phyloP scores from a whole-genome alignment of 2,329 filamentous ascomycete species.

The Sclerotiophoma versabilis region DNA sequence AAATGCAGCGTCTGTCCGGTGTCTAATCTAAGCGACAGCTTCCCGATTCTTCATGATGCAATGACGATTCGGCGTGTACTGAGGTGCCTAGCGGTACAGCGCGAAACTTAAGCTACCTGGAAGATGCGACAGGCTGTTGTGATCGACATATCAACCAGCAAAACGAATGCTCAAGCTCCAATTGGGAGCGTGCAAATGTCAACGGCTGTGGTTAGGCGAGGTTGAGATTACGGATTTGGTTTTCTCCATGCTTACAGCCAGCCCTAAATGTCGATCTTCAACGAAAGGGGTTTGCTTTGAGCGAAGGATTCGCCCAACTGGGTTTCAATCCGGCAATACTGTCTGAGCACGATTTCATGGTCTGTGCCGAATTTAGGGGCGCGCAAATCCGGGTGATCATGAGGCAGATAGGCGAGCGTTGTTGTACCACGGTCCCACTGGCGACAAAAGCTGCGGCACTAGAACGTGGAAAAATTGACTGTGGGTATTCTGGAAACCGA shows the following conservation, averaged over 20 bases:
- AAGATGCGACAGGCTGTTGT: constrained; percentile 10
- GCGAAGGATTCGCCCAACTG: constrained; percentile 20
- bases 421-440: constrained; percentile 6
- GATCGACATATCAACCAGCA: constrained; percentile 20
- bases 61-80: background rate
- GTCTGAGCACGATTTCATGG: constrained; percentile 9
- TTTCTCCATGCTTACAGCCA: constrained; percentile 27
- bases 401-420: constrained; percentile 3
- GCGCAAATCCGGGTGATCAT: constrained; percentile 5
- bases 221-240: constrained; percentile 23
- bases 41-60: constrained; percentile 5
- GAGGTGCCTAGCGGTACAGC: background rate
- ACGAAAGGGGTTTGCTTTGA: constrained; percentile 19
- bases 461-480: background rate
- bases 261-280: constrained; percentile 27
- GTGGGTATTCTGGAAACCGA: constrained; percentile 14
- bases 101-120: constrained; percentile 19
- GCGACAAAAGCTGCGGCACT: constrained; percentile 1
- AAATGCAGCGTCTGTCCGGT: background rate
- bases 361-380: constrained; percentile 16
- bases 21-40: background rate
- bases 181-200: constrained; percentile 26
- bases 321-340: constrained; percentile 12
- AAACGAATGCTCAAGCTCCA: constrained; percentile 15
- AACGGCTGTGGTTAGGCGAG: constrained; percentile 1